Evolutionary conservation across 2,329 filamentous ascomycete species (phyloP).

Genomic region (Emergomyces orientalis): DNA sequence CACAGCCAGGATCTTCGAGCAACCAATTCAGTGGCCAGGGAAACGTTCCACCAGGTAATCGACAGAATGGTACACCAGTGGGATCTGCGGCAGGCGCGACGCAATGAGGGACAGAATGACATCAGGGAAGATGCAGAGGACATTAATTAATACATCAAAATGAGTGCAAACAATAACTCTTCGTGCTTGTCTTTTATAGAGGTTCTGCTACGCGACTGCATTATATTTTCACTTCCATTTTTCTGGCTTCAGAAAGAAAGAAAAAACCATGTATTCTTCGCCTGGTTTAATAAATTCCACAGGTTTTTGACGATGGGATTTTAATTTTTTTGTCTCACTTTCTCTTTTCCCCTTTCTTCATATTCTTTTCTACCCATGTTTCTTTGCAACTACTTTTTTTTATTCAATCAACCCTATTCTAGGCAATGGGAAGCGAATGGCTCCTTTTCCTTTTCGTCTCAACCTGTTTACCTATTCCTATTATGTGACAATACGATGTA

Average conservation of each 20-base stretch:
- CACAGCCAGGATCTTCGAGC: conserved; percentile 20
- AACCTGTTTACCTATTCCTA: neutral
- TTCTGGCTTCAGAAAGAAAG: neutral
- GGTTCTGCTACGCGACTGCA: neutral
- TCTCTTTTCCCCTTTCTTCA: conserved; percentile 14
- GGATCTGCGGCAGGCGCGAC: neutral
- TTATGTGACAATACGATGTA: neutral
- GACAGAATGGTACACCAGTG: conserved; percentile 2
- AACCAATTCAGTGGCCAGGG: conserved; percentile 8
- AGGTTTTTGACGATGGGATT: neutral
- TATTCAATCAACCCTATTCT: neutral
- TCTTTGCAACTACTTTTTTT: conserved; percentile 14
- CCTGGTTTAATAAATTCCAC: neutral
- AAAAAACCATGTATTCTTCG: conserved; percentile 3
- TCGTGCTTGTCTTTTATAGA: neutral
- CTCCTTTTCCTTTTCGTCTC: neutral
- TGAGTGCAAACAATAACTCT: neutral
- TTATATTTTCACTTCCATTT: neutral
- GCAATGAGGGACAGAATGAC: neutral
- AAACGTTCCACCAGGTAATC: conserved; percentile 4
- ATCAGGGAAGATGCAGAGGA: neutral
- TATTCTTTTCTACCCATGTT: conserved; percentile 12
- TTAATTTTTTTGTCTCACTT: conserved; percentile 7
- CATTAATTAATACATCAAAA: neutral
- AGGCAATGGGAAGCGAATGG: neutral